Conservation (phyloP, 2,329 filamentous ascomycete species). For the Aspergillus latus region DNA sequence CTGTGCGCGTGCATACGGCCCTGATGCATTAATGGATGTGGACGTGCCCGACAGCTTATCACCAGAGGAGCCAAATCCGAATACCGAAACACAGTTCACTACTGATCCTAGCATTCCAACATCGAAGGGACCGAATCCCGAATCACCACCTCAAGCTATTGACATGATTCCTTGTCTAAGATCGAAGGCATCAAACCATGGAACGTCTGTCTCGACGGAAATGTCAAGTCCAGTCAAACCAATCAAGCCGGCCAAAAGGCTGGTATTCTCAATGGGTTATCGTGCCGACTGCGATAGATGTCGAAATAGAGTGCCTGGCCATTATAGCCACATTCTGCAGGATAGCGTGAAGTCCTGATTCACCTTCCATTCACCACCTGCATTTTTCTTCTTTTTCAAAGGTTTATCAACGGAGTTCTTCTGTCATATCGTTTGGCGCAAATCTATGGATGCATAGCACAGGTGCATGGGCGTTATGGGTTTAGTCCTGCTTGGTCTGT, state of each 20-base stretch:
- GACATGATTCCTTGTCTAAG: too few species aligned
- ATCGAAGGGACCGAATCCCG: too few species aligned
- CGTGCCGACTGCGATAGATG: conserved; percentile 77
- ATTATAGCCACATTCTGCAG: conserved; percentile 69
- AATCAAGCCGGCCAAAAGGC: conserved; percentile 33
- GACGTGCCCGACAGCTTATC: conserved; percentile 28
- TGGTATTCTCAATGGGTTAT: conserved; percentile 75
- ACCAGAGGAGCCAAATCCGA: conserved; percentile 17
- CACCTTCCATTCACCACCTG: not conserved
- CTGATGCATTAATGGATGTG: conserved; percentile 28
- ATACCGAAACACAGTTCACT: too few species aligned
- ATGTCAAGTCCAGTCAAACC: not conserved
- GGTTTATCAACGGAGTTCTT: not conserved
- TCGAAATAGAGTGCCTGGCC: conserved; percentile 69
- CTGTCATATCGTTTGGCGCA: not conserved
- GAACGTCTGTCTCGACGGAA: conserved; percentile 3
- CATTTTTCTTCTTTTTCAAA: not conserved
- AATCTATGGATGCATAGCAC: not conserved
- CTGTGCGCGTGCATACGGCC: conserved; percentile 2
- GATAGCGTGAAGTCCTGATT: conserved; percentile 54
- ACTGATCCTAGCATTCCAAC: too few species aligned
- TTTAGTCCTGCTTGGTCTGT: not conserved
- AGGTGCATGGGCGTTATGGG: not conserved
- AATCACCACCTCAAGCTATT: too few species aligned
- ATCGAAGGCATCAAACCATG: not conserved